Percentiles rank a stretch among this genome's conserved stretches.
These are phyloP conservation scores for Penicillium sp. DNA, from an alignment of 2,329 filamentous ascomycete species.

Conservation along the genomic window DNA sequence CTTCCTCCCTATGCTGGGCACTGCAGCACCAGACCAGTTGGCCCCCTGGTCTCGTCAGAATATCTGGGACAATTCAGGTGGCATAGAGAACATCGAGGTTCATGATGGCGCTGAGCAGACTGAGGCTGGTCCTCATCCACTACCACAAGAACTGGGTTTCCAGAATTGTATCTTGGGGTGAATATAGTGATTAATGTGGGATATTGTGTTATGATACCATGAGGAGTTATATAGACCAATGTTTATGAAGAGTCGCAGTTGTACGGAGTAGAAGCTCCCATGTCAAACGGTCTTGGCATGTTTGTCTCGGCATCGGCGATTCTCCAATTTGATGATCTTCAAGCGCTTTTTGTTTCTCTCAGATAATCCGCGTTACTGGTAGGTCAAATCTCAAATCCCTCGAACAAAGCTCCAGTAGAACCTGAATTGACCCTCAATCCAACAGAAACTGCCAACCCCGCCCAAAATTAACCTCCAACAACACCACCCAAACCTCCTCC, in stretches of 20 bases:
- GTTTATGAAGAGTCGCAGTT: neutral
- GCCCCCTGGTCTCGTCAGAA: conserved; percentile 19
- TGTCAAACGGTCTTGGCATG: conserved; percentile 15
- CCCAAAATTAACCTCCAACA: conserved; percentile 4
- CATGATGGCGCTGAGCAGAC: conserved; percentile 7
- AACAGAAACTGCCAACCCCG: neutral
- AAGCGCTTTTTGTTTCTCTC: conserved; percentile 13
- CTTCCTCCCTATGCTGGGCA: conserved; percentile 26
- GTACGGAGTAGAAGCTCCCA: neutral
- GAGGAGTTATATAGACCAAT: conserved; percentile 15
- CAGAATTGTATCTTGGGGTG: conserved; percentile 8
- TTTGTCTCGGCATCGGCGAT: conserved; percentile 17
- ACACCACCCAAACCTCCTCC: neutral
- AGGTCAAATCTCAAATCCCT: neutral
- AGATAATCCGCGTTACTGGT: conserved; percentile 5
- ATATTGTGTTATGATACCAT: conserved; percentile 19
- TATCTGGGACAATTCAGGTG: conserved; percentile 16
- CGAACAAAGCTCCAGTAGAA: neutral
- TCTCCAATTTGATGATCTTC: conserved; percentile 17
- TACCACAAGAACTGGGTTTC: conserved; percentile 9
- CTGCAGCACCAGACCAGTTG: conserved; percentile 10
- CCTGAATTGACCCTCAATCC: neutral
- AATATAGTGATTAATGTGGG: neutral
- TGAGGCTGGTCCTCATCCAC: conserved; percentile 4
- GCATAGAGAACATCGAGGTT: conserved; percentile 3